Evolutionary conservation across 306 rosid species (phyloP).

Genomic region (Prosopis cineraria): DNA sequence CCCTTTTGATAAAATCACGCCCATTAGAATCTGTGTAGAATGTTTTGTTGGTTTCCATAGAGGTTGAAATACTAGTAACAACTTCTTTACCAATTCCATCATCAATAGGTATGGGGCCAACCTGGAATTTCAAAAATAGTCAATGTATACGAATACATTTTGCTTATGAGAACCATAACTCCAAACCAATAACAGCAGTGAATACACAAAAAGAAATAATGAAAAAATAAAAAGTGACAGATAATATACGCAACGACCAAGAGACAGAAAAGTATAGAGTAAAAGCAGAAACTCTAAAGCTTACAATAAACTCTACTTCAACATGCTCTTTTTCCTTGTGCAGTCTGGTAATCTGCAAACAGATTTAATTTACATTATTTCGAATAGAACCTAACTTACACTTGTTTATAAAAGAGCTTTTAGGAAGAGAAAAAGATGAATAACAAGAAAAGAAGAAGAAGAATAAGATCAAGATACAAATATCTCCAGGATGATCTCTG

Average conservation of each 20-base stretch:
- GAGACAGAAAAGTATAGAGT: slow-evolving; percentile 24
- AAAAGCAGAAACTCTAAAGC: slow-evolving; percentile 36
- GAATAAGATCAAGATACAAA: neutral
- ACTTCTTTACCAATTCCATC: slow-evolving; percentile 94
- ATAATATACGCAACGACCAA: slow-evolving; percentile 24
- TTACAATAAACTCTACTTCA: slow-evolving; percentile 95
- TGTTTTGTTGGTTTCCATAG: slow-evolving; percentile 68
- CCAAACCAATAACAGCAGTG: slow-evolving; percentile 13
- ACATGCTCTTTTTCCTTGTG: slow-evolving; percentile 85
- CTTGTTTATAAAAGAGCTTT: neutral
- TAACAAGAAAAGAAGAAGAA: neutral
- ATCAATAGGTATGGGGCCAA: slow-evolving; percentile 92
- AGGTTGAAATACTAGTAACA: slow-evolving; percentile 65
- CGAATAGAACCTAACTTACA: neutral
- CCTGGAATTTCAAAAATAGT: slow-evolving; percentile 50
- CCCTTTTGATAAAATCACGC: slow-evolving; percentile 95
- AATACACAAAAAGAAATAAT: slow-evolving; percentile 3
- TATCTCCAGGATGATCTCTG: neutral
- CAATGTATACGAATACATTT: slow-evolving; percentile 24
- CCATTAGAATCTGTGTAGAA: slow-evolving; percentile 96
- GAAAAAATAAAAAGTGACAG: slow-evolving; percentile 19
- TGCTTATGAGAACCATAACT: slow-evolving; percentile 1
- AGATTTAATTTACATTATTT: slow-evolving; percentile 28
- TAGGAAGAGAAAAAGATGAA: neutral
- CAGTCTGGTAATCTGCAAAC: slow-evolving; percentile 73